These are phyloP conservation scores for Plectranthus barbatus DNA, from an alignment of 257 asterid species.

Conservation along the genomic window DNA sequence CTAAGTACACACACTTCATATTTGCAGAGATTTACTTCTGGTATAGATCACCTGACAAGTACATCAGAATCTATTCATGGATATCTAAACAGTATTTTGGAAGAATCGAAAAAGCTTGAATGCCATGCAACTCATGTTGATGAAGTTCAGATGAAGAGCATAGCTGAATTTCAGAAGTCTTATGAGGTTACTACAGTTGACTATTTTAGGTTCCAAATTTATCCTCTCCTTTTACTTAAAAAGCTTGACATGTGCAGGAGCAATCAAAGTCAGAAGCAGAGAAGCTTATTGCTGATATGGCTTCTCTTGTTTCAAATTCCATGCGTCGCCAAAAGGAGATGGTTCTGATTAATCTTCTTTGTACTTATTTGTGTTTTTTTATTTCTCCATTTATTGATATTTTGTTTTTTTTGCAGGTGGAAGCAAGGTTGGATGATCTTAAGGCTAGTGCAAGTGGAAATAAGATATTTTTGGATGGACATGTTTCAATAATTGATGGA, in stretches of 20 bases:
- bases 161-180: slow-evolving; percentile 59
- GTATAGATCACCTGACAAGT: slow-evolving; percentile 39
- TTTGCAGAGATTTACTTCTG: slow-evolving; percentile 48
- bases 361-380: background rate
- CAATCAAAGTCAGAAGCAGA: slow-evolving; percentile 59
- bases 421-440: slow-evolving; percentile 48
- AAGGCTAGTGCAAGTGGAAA: slow-evolving; percentile 49
- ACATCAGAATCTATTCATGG: slow-evolving; percentile 46
- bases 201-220: background rate
- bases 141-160: slow-evolving; percentile 42
- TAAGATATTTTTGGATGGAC: slow-evolving; percentile 57
- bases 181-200: slow-evolving; percentile 42
- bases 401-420: slow-evolving; percentile 40
- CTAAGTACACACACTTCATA: background rate
- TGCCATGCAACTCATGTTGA: slow-evolving; percentile 46
- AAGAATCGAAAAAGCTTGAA: slow-evolving; percentile 56
- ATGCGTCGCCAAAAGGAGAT: slow-evolving; percentile 68
- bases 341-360: slow-evolving; percentile 28
- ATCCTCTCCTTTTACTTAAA: slow-evolving; percentile 6
- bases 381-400: background rate
- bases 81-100: slow-evolving; percentile 41
- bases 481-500: slow-evolving; percentile 51
- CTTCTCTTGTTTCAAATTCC: slow-evolving; percentile 57
- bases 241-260: slow-evolving; percentile 38
- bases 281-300: slow-evolving; percentile 71